Conservation (phyloP, 2,329 filamentous ascomycete species). For the Aureobasidium uvarum region DNA sequence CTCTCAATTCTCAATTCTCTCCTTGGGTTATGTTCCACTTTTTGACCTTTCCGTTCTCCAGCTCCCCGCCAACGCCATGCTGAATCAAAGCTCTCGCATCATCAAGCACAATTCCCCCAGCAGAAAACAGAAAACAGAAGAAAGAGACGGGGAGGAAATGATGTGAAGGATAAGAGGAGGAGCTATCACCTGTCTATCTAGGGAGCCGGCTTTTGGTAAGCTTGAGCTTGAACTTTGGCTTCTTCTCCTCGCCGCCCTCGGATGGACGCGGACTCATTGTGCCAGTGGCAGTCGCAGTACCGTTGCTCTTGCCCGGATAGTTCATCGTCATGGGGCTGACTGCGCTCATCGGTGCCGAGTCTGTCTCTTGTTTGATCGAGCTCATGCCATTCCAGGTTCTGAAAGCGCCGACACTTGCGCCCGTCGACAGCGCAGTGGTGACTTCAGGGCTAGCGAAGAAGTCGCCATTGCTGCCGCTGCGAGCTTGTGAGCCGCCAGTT, state of each 20-base stretch:
- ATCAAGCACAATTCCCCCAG: background rate
- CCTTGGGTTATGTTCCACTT: conserved; percentile 2
- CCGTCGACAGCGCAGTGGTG: background rate
- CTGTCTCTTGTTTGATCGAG: conserved; percentile 8
- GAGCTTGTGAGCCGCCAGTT: background rate
- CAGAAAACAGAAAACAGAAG: background rate
- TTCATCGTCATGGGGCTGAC: conserved; percentile 23
- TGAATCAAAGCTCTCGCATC: conserved; percentile 10
- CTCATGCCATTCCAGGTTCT: conserved; percentile 6
- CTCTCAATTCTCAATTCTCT: background rate
- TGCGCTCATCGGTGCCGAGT: conserved; percentile 1
- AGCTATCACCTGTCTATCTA: background rate
- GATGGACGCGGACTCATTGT: conserved; percentile 12
- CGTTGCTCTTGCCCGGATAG: conserved; percentile 8
- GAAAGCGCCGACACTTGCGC: conserved; percentile 15
- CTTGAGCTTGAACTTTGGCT: conserved; percentile 28
- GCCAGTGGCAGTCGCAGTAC: conserved; percentile 13
- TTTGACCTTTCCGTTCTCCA: background rate
- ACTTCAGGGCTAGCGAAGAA: conserved; percentile 21
- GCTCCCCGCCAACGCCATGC: conserved; percentile 23
- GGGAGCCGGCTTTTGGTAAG: conserved; percentile 23
- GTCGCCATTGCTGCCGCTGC: background rate
- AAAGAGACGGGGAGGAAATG: too few species aligned
- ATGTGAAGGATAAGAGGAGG: background rate
- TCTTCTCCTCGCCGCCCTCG: conserved; percentile 25